Base-by-base conservation (phyloP, 2,329 filamentous ascomycete genomes). In the Onygena corvina region DNA sequence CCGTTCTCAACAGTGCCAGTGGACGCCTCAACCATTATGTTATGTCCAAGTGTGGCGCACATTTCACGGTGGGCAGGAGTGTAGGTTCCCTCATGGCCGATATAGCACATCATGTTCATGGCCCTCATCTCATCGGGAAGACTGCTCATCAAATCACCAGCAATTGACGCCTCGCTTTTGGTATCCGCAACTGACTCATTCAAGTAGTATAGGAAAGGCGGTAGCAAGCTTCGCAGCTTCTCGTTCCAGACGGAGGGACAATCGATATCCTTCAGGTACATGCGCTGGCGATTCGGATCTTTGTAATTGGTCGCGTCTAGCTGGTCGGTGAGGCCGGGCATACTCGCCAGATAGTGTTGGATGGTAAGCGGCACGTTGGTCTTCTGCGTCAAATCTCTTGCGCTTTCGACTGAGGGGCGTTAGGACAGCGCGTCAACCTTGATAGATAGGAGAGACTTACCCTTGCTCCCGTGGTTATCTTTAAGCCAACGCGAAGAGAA, bases 201-300 rank as follows among this genome's bases (percentile, higher is more conserved):
- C 49, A 94, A 74, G 61, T 96, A 98, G 62, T 88, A 94, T 0
- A 96, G 70, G n/a, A 75, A 80, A 0, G 82, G 77, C 0, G 90
- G 89, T 3, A 96, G 83, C 25, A 86, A 71, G 46, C 84, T 81
- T 56, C 80, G 79, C 14, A 98, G 69, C 51, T 85, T 81, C 23
- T 90, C 76, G 47, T 83, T 80, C 92, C 92, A 98, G 51, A 90
- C 81, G 1, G 76, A 70, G 0, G 92, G 92, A 57, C 89, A 95
- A 64, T 98, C 92, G 52, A 98, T 95, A 61, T 98, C 92, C 61
- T 98, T 98, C 20, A 96, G 70, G 63, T 98, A 98, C 1, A 96
- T 79, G 9, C 92, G 80, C 62, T 98, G 92, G 18, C 85, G 76
- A 31, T 79, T 77, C 53, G 86, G 80, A 55, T 93, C 84, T 52